Percentiles rank a stretch among this genome's conserved stretches.
phyloP scores from a whole-genome alignment of 2,329 filamentous ascomycete species.

The Ceratocystis eucalypticola region DNA sequence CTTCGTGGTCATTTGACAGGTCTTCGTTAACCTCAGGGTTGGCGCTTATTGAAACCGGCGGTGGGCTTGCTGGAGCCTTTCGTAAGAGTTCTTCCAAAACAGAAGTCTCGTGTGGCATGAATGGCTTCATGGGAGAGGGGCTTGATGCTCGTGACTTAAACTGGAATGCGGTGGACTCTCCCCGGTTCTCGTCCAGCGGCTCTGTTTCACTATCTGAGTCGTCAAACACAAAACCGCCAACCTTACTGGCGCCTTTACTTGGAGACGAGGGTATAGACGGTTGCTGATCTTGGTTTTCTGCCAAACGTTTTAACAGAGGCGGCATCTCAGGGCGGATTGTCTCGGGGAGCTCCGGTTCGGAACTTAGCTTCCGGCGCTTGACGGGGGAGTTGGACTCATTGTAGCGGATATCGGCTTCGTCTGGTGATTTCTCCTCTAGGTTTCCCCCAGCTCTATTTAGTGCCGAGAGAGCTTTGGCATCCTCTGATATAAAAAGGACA shows the following conservation, averaged over 20 bases:
- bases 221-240: constrained; percentile 47
- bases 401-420: constrained; percentile 16
- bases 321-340: background rate
- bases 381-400: constrained; percentile 23
- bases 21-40: background rate
- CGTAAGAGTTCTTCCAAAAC: constrained; percentile 15
- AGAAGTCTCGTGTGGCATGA: constrained; percentile 24
- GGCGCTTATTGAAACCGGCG: background rate
- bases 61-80: background rate
- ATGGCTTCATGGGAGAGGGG: constrained; percentile 22
- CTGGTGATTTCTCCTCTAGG: constrained; percentile 22
- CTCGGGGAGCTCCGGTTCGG: constrained; percentile 18
- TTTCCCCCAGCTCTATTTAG: constrained; percentile 26
- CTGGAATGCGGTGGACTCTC: background rate
- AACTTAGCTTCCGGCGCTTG: constrained; percentile 33
- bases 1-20: constrained; percentile 21
- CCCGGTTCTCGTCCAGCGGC: constrained; percentile 13
- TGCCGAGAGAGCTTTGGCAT: constrained; percentile 24
- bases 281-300: background rate
- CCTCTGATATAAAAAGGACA: constrained; percentile 19
- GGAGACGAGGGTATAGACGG: constrained; percentile 20
- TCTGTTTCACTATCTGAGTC: constrained; percentile 49
- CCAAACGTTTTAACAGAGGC: background rate
- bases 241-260: constrained; percentile 20
- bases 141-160: constrained; percentile 21